A percentile compares a stretch with the other conserved stretches of the same genome.
phyloP scores from a whole-genome alignment of 192 early-diverging fungal genomes.

The Rhizophagus clarus region DNA sequence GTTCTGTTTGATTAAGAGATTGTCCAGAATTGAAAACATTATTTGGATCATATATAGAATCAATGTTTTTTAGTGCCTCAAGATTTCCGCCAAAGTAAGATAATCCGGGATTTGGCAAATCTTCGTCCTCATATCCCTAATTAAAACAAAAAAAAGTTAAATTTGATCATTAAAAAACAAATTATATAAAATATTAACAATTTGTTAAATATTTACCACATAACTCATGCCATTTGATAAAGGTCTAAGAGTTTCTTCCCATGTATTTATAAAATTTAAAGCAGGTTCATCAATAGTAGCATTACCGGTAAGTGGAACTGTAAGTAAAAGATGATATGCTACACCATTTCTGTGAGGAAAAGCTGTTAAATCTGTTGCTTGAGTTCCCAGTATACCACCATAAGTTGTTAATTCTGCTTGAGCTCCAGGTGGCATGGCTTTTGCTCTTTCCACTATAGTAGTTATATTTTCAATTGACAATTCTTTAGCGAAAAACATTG shows the following conservation, averaged over 20 bases:
- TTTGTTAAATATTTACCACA: conserved; percentile 11
- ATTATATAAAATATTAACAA: not conserved
- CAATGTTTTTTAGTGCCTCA: conserved; percentile 25
- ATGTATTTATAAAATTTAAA: conserved; percentile 9
- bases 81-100: conserved; percentile 35
- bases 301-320: not conserved
- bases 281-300: not conserved
- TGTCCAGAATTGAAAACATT: not conserved
- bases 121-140: conserved; percentile 33
- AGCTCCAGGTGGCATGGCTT: not conserved
- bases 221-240: conserved; percentile 30
- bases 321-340: not conserved
- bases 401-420: conserved; percentile 12
- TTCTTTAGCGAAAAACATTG: conserved; percentile 13
- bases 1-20: not conserved
- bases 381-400: conserved; percentile 12
- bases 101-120: conserved; percentile 15
- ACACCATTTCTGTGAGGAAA: conserved; percentile 2
- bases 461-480: not conserved
- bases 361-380: conserved; percentile 17
- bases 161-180: not conserved
- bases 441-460: not conserved
- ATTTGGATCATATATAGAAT: conserved; percentile 33
- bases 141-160: not conserved
- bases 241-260: not conserved